Conservation (phyloP, 2,329 filamentous ascomycete genomes). For the Calonectria pseudoturangicola region DNA sequence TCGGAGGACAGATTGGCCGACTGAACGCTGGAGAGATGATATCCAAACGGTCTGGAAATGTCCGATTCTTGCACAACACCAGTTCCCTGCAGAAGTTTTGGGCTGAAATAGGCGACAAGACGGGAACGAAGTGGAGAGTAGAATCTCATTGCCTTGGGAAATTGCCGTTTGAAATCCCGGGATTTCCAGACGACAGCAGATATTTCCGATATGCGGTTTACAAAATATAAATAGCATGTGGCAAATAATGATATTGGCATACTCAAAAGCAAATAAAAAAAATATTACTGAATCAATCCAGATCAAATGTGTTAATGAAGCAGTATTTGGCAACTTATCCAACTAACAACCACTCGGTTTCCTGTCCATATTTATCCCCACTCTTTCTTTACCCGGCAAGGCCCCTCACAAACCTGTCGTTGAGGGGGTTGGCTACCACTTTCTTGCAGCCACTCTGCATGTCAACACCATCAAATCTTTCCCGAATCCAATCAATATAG, state of each 20-base stretch:
- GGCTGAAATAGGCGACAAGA: slow-evolving; percentile 9
- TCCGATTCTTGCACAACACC: slow-evolving; percentile 6
- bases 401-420: neutral
- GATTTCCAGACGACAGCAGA: slow-evolving; percentile 9
- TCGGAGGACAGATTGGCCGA: slow-evolving; percentile 20
- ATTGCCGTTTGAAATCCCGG: slow-evolving; percentile 19
- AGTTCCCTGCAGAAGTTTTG: slow-evolving; percentile 17
- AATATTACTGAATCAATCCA: no score
- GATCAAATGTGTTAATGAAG: no score
- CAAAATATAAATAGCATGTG: neutral
- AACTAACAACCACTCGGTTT: no score
- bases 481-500: neutral
- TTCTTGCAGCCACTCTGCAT: neutral
- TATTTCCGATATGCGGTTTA: slow-evolving; percentile 2
- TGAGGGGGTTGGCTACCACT: neutral
- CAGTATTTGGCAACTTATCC: no score
- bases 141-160: slow-evolving; percentile 6
- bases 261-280: no score
- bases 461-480: neutral
- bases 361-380: no score
- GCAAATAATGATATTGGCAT: neutral
- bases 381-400: neutral
- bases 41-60: neutral
- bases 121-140: slow-evolving; percentile 7
- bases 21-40: neutral